These are phyloP conservation scores for Crithidia brevicula DNA, from an alignment of 208 protist genomes.

Conservation along the genomic window DNA sequence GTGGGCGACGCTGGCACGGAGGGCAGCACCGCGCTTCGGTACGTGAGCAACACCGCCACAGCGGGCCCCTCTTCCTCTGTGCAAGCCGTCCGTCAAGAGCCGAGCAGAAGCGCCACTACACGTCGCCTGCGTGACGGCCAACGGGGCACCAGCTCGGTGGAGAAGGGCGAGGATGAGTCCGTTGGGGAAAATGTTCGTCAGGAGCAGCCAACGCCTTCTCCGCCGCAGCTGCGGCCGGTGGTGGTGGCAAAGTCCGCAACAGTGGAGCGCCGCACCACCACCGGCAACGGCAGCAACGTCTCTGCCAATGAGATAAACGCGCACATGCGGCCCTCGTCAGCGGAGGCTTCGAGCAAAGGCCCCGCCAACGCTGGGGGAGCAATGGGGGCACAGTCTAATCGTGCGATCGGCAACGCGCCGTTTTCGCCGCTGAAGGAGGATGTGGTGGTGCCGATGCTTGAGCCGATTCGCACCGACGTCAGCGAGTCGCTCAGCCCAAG, in stretches of 20 bases:
- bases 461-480: slow-evolving; percentile 6
- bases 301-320: background rate
- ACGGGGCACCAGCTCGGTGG: too few species aligned
- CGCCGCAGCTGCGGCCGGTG: slow-evolving; percentile 15
- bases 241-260: slow-evolving; percentile 8
- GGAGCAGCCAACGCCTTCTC: slow-evolving; percentile 5
- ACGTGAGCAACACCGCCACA: too few species aligned
- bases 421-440: too few species aligned
- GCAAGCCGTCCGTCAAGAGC: too few species aligned
- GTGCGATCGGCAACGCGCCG: too few species aligned
- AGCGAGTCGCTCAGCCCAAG: slow-evolving; percentile 16
- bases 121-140: too few species aligned
- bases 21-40: too few species aligned
- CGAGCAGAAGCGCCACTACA: background rate
- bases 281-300: background rate
- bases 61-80: too few species aligned
- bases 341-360: background rate
- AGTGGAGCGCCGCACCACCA: slow-evolving; percentile 4
- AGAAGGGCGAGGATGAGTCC: too few species aligned
- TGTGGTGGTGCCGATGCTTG: slow-evolving; percentile 8
- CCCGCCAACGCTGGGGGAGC: background rate
- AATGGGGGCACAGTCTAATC: background rate
- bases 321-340: background rate
- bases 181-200: background rate
- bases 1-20: background rate